A percentile compares a stretch with the other conserved stretches of the same genome.
Conservation (phyloP, 495 filamentous ascomycete species). For the Penicillium silybi region DNA sequence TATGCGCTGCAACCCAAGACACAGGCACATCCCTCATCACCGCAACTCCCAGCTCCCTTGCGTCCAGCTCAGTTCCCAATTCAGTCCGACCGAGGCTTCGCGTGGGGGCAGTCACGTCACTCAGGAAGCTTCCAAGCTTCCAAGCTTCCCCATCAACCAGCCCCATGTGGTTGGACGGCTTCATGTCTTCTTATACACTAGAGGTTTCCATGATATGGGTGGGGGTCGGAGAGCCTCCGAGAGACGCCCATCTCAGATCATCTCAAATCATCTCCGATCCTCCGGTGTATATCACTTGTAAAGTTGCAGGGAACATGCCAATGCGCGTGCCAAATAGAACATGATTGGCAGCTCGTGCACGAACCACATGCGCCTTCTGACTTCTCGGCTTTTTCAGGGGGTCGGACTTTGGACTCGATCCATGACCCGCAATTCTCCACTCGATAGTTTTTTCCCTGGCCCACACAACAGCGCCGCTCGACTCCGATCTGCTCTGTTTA, state of each 20-base stretch:
- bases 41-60: constrained; percentile 7
- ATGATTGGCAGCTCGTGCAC: constrained; percentile 1
- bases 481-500: too few species aligned
- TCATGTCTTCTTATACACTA: too few species aligned
- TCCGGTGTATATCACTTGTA: too few species aligned
- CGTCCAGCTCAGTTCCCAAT: not conserved
- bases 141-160: not conserved
- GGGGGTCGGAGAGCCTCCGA: too few species aligned
- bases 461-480: too few species aligned
- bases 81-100: not conserved
- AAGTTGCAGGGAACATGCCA: constrained; percentile 4
- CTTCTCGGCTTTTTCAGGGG: constrained; percentile 2
- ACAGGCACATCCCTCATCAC: not conserved
- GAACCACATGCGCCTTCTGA: not conserved
- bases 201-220: not conserved
- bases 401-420: not conserved
- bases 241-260: not conserved
- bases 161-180: not conserved
- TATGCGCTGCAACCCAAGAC: constrained; percentile 6
- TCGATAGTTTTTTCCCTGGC: constrained; percentile 8
- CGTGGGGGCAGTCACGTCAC: too few species aligned
- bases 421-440: constrained; percentile 10
- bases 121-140: too few species aligned
- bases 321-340: not conserved
- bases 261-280: too few species aligned